These are phyloP conservation scores for Hypoxylon sp. DNA, from an alignment of 2,329 filamentous ascomycete species.

Conservation along the genomic window DNA sequence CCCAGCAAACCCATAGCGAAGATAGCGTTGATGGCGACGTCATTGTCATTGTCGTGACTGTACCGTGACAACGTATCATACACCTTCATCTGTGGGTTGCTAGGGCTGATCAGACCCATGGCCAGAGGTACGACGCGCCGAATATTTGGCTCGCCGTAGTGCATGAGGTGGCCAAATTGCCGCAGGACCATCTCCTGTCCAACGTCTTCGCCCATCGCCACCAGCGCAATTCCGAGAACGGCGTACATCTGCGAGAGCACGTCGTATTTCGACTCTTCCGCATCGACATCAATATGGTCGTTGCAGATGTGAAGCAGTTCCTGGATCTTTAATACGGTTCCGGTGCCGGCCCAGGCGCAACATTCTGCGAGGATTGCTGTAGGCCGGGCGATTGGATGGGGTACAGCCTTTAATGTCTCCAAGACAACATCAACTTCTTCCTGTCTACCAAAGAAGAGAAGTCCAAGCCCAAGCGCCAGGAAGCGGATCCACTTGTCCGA, in stretches of 20 bases:
- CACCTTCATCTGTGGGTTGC: constrained; percentile 99
- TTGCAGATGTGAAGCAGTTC: constrained; percentile 98
- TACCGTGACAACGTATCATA: constrained; percentile 98
- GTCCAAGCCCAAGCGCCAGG: constrained; percentile 90
- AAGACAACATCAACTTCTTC: constrained; percentile 99
- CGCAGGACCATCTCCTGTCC: constrained; percentile 99
- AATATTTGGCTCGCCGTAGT: constrained; percentile 98
- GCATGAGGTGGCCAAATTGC: constrained; percentile 98
- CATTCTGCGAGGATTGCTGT: constrained; percentile 94
- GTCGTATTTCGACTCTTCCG: constrained; percentile 93
- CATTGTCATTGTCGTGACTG: constrained; percentile 98
- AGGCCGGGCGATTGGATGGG: constrained; percentile 97
- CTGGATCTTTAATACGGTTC: constrained; percentile 96
- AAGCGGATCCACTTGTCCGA: constrained; percentile 99
- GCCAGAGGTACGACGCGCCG: constrained; percentile 94
- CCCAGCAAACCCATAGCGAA: constrained; percentile 98
- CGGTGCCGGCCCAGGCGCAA: constrained; percentile 97
- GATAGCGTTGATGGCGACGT: constrained; percentile 97
- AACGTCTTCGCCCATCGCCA: constrained; percentile 98
- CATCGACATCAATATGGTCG: constrained; percentile 88
- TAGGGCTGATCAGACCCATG: constrained; percentile 95
- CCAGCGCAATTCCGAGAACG: constrained; percentile 90
- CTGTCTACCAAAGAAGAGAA: constrained; percentile 95
- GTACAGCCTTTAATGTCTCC: constrained; percentile 95
- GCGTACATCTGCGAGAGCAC: constrained; percentile 96